Percentiles rank a stretch among this genome's conserved stretches.
phyloP scores from a whole-genome alignment of 352 stramenopile genomes.

The Globisporangium lucens region DNA sequence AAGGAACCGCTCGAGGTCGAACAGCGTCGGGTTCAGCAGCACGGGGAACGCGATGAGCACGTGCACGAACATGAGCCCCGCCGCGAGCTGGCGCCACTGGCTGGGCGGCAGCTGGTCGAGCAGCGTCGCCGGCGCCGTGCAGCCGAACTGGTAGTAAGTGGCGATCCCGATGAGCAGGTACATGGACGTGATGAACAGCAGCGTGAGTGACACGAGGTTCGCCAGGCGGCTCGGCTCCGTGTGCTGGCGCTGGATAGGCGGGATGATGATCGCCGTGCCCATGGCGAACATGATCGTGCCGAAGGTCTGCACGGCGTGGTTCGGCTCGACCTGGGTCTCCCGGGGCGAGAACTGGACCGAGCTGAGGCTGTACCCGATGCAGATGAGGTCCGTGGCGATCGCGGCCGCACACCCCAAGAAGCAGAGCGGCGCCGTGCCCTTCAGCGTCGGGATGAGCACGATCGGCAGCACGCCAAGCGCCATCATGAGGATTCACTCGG shows the following conservation, averaged over 20 bases:
- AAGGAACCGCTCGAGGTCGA: conserved; percentile 57
- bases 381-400: conserved; percentile 49
- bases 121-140: conserved; percentile 53
- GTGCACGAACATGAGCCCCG: conserved; percentile 50
- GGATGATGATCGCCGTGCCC: conserved; percentile 63
- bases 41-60: conserved; percentile 64
- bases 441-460: conserved; percentile 59
- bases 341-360: conserved; percentile 35
- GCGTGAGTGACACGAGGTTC: conserved; percentile 58
- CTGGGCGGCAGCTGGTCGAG: conserved; percentile 50
- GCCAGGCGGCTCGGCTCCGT: conserved; percentile 40
- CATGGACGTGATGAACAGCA: conserved; percentile 70
- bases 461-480: conserved; percentile 51
- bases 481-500: conserved; percentile 63
- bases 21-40: conserved; percentile 59
- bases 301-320: conserved; percentile 49
- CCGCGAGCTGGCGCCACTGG: conserved; percentile 30
- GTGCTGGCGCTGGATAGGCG: conserved; percentile 60
- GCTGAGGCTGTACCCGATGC: conserved; percentile 45
- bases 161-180: conserved; percentile 66
- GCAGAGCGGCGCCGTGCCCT: conserved; percentile 40
- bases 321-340: conserved; percentile 46
- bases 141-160: conserved; percentile 73
- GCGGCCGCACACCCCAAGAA: conserved; percentile 48
- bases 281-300: conserved; percentile 72